Base-by-base conservation (phyloP, 1,284 basidiomycete species). In the Hymenochaete sp. region DNA sequence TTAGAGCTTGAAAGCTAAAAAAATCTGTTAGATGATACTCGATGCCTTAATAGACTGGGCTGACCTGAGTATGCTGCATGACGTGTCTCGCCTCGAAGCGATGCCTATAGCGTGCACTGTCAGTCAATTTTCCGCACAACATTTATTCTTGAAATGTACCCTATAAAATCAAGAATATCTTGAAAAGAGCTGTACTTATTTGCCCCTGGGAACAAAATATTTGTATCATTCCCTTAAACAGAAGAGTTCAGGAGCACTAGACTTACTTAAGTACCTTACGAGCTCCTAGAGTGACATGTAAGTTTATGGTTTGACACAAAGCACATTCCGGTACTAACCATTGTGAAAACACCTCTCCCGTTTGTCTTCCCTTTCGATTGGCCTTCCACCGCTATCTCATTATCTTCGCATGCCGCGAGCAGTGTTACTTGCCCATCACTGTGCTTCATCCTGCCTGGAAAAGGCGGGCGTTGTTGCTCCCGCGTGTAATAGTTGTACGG, bases 331-430 rank as follows among this genome's bases (percentile, higher is more conserved):
- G 21, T n/a, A 37, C 43, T 33, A 9, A 49, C 47, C 38, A 38
- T 32, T n/a, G 47, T 49, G 21, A 49, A 36, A 42, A 49, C 42
- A 16, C 47, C 47, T 26, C 42, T 44, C 13, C 38, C 37, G 19
- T 43, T n/a, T 25, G 22, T 35, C 14, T 35, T 16, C 5, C 21
- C 16, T 13, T 45, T 38, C 11, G 25, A 27, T 10, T 26, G 25
- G 16, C 41, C 47, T 18, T 28, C 7, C 29, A 40, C 37, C 14
- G 47, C 47, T 25, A 37, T 16, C 22, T 44, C 42, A n/a, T 25
- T 16, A 37, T 49, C 47, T 32, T 43, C 42, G 31, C 42, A 43
- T 6, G 42, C 42, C 8, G 42, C 27, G 7, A 43, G 13, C n/a
- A 43, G 29, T 11, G 38, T 36, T n/a, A 45, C 33, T 11, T 45